Conservation (phyloP, 176 grass and related monocot genomes). For the Canna indica region DNA sequence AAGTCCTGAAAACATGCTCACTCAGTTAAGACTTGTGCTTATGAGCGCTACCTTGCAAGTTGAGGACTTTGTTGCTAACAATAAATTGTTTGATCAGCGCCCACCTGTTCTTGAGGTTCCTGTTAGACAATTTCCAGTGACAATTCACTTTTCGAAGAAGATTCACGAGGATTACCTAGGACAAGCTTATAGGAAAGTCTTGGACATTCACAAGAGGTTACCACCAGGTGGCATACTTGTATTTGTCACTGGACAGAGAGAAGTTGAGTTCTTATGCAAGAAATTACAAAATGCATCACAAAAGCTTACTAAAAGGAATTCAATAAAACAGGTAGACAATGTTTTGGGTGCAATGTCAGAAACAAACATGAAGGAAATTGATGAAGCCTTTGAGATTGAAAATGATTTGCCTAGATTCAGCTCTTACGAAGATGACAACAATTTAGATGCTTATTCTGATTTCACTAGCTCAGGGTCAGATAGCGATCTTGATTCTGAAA, state of each 20-base stretch:
- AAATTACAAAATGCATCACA: conserved; percentile 54
- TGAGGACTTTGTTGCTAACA: conserved; percentile 81
- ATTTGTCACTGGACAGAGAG: conserved; percentile 92
- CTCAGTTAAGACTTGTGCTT: conserved; percentile 73
- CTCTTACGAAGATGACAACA: conserved; percentile 42
- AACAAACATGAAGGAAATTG: conserved; percentile 58
- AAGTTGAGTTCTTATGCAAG: conserved; percentile 87
- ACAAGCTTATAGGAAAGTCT: conserved; percentile 85
- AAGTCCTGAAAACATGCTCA: conserved; percentile 43
- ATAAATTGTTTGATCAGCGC: conserved; percentile 58
- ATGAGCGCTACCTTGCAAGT: conserved; percentile 97
- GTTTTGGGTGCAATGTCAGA: conserved; percentile 32
- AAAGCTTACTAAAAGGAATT: conserved; percentile 29
- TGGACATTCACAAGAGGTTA: conserved; percentile 84
- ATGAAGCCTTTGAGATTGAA: conserved; percentile 86
- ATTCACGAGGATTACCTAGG: conserved; percentile 78
- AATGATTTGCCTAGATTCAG: conserved; percentile 42
- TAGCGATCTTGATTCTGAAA: conserved; percentile 46
- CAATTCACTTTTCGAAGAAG: conserved; percentile 78
- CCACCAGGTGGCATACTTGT: conserved; percentile 84
- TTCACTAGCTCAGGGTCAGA: conserved; percentile 57
- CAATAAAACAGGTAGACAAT: conserved; percentile 22
- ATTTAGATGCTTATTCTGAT: conserved; percentile 37
- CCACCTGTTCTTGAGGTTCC: conserved; percentile 72
- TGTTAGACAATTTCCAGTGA: conserved; percentile 76